phyloP scores from a whole-genome alignment of 371 early-diverging fungal genomes.

The Funneliformis caledonium region DNA sequence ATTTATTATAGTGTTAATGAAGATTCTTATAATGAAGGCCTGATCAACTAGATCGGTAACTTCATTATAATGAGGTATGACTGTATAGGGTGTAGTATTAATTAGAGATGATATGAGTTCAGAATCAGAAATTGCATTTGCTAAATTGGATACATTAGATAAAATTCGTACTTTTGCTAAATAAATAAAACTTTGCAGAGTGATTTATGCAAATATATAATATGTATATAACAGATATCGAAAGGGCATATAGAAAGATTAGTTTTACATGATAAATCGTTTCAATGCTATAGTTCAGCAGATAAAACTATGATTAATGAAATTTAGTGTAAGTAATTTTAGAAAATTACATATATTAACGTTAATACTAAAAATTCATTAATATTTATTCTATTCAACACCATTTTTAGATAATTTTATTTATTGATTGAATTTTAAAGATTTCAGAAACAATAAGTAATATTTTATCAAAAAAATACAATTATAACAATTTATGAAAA shows the following conservation, averaged over 20 bases:
- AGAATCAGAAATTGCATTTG: background rate
- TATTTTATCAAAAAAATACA: conserved; percentile 9
- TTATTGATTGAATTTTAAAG: background rate
- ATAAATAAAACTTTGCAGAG: no score
- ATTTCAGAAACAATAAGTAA: conserved; percentile 1
- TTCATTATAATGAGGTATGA: no score
- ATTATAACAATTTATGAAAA: background rate
- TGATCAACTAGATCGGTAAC: no score
- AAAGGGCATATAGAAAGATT: background rate
- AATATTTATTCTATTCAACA: no score
- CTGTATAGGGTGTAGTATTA: background rate
- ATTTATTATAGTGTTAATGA: no score
- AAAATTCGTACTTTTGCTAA: no score
- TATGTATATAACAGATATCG: background rate
- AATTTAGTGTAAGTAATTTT: no score
- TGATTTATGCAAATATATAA: background rate
- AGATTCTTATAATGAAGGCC: no score
- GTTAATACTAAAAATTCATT: no score
- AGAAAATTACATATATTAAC: no score
- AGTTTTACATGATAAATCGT: background rate
- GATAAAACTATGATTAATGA: no score
- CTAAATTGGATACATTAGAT: background rate
- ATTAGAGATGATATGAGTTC: background rate
- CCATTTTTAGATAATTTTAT: background rate
- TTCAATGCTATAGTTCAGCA: background rate